phyloP scores from a whole-genome alignment of 1,284 basidiomycete genomes.

The Sutorius eximius region DNA sequence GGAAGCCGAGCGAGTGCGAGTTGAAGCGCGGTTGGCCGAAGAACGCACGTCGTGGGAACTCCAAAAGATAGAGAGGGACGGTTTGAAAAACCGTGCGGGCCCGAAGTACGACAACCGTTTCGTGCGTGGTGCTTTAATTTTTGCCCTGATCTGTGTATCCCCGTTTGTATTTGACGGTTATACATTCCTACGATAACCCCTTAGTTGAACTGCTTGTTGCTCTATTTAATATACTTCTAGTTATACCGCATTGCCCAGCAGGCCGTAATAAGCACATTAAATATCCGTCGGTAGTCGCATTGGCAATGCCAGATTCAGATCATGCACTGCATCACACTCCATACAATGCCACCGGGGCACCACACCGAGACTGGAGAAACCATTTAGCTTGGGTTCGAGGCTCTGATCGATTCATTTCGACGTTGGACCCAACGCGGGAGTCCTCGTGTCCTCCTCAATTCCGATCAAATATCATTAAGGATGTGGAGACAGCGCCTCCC shows the following conservation, averaged over 20 bases:
- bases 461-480: background rate
- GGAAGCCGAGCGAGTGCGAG: conserved; percentile 10
- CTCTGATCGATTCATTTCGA: background rate
- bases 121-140: conserved; percentile 16
- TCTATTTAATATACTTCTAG: conserved; percentile 9
- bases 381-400: background rate
- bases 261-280: background rate
- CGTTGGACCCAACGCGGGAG: background rate
- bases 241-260: background rate
- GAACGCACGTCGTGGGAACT: conserved; percentile 17
- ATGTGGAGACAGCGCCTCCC: background rate
- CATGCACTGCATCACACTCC: background rate
- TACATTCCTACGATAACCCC: background rate
- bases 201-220: background rate
- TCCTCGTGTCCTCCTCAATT: background rate
- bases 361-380: background rate
- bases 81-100: background rate
- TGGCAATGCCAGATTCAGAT: background rate
- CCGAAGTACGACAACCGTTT: conserved; percentile 8
- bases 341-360: background rate
- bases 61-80: conserved; percentile 11
- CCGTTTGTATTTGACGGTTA: conserved; percentile 14
- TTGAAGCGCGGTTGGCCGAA: conserved; percentile 16
- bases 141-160: conserved; percentile 18
- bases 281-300: background rate